Evolutionary conservation across 2,329 filamentous ascomycete genomes (phyloP), one percentile per base, ranked within the genome.

Genomic region (Emergomyces pasteurianus): DNA sequence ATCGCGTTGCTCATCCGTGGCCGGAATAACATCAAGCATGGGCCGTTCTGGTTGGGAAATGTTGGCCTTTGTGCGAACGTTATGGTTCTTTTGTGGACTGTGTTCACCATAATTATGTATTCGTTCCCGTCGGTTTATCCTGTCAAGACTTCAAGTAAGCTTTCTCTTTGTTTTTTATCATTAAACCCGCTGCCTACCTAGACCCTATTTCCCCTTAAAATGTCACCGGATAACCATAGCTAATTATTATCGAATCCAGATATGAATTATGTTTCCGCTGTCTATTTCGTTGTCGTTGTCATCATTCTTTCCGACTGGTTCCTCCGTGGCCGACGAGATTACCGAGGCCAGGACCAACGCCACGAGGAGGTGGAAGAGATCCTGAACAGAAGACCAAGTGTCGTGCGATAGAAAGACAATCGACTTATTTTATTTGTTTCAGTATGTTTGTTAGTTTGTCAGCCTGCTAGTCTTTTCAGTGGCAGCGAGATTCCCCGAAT

Each of bases 1-100:
- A 60, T 76, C 42, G 79, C 75, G 62, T 73, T 80, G 43, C 72
- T 80, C 34, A 65, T 77, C 57, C 71, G 71, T 28, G 78, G 79
- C 26, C 76, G 79, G 56, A 66, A 76, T 43, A 77, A 73, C 58
- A 75, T 80, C 66, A 62, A 64, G 1, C 75, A 74, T 61, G 78
- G 78, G 0, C 77, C 78, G 0, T 81, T 81, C 70, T 80, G 76
- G 73, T 68, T 81, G 31, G 78, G 78, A 1, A 70, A 69, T 5
- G 47, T 78, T 49, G 79, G 78, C 1, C 61, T 75, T 26, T 65
- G 75, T 52, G 68, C 74, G 16, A 80, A 81, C 63, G 67, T 74
- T 21, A 70, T 80, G 7, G 66, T 78, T 1, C 68, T 81, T 16
- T 49, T 66, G 16, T 81, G 79, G 78, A 81, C 78, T 0, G 43